Evolutionary conservation across 2,329 filamentous ascomycete species (phyloP), one percentile per base, ranked within the genome.

Genomic region (Diaporthe vaccinii): DNA sequence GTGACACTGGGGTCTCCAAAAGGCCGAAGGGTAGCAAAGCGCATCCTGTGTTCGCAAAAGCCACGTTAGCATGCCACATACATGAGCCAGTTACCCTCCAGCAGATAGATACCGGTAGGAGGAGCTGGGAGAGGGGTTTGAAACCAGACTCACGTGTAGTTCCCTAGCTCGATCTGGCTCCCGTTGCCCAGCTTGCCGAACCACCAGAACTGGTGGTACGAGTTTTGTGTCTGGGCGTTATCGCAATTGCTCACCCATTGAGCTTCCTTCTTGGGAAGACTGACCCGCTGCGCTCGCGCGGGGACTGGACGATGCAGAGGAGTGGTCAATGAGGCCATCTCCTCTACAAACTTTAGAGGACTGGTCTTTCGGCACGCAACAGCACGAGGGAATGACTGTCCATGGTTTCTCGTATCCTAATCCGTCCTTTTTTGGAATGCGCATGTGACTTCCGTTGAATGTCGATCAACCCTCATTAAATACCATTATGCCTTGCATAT

Each of bases 121-220:
- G 25, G 7, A 14, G 12, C 22, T n/a, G n/a, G 14, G 9, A 55
- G n/a, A 14, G 25, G 36, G 49, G 17, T 7, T 22, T 5, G 25
- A 15, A 12, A 12, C 0, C 1, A 39, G 3, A 53, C 71, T 67
- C 71, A 73, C 71, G 71, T 73, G 34, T 73, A 73, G 58, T 73
- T 73, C 12, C 71, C 71, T 3, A 53, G 55, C 28, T 61, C 71
- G 34, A 73, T 67, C 57, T 73, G 71, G 34, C 71, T 73, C 2
- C 71, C 71, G 34, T 73, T 73, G 28, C 55, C 71, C 41, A 73
- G 71, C 44, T 73, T 73, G 25, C 71, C 71, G 44, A 73, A 73
- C 71, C 71, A 73, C 71, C 71, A 73, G 71, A 62, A 65, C 57
- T 67, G 41, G 12, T 58, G 57, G 25, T 15, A 67, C 25, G 58